These are phyloP conservation scores for Colletotrichum sojae DNA, from an alignment of 2,329 filamentous ascomycete genomes.

Conservation along the genomic window DNA sequence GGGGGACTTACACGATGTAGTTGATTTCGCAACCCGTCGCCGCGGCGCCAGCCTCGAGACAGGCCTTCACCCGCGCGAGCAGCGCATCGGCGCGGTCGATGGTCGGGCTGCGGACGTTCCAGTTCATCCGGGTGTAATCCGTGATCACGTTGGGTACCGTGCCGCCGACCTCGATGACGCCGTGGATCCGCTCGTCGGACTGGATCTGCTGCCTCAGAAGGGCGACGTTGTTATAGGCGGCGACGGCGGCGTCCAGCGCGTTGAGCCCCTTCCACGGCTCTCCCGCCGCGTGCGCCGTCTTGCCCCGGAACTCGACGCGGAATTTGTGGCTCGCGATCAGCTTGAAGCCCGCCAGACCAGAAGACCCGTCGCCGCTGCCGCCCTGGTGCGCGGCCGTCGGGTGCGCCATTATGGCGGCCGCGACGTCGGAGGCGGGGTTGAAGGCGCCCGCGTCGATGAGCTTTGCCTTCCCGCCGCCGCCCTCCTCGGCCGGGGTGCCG, in stretches of 20 bases:
- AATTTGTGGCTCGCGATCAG: constrained; percentile 52
- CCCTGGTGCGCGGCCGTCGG: constrained; percentile 35
- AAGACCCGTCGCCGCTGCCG: constrained; percentile 15
- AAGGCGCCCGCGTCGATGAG: constrained; percentile 53
- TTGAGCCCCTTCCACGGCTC: constrained; percentile 56
- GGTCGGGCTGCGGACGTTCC: constrained; percentile 55
- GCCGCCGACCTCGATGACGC: constrained; percentile 54
- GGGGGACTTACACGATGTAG: constrained; percentile 50
- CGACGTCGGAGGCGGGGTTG: constrained; percentile 39
- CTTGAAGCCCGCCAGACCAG: constrained; percentile 47
- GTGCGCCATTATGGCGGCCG: constrained; percentile 57
- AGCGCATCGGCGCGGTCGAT: constrained; percentile 48
- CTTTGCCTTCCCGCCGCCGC: constrained; percentile 58
- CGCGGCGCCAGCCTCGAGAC: constrained; percentile 52
- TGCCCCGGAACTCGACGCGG: constrained; percentile 51
- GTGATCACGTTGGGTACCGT: constrained; percentile 57
- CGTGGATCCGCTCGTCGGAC: constrained; percentile 54
- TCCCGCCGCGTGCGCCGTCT: constrained; percentile 52
- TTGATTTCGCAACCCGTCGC: constrained; percentile 54
- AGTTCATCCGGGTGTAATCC: constrained; percentile 55
- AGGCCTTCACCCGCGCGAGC: constrained; percentile 51
- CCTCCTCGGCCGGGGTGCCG: constrained; percentile 61
- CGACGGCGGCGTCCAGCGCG: constrained; percentile 55
- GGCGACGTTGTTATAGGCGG: constrained; percentile 52
- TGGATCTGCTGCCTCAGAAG: constrained; percentile 56